A percentile compares a stretch with the other conserved stretches of the same genome.
Conservation (phyloP, 2,329 filamentous ascomycete species). For the Teratosphaeriaceae sp. region DNA sequence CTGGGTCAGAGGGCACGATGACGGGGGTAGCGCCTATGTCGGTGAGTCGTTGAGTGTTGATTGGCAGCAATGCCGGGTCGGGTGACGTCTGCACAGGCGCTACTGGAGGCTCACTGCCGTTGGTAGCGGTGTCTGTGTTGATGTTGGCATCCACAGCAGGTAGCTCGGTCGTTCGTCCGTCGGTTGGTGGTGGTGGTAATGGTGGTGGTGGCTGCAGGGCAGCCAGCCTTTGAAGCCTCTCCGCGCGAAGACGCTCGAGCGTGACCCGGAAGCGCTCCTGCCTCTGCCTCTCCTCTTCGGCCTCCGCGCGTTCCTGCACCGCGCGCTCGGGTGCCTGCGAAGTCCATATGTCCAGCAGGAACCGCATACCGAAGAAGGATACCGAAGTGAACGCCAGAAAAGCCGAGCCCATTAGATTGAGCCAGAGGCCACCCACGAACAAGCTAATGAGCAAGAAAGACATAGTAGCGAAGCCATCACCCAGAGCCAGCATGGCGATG, state of each 20-base stretch:
- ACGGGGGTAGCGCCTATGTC: constrained; percentile 46
- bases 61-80: constrained; percentile 44
- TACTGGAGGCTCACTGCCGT: not conserved
- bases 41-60: constrained; percentile 37
- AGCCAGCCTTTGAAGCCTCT: constrained; percentile 12
- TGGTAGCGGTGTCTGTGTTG: not conserved
- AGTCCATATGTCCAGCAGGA: constrained; percentile 61
- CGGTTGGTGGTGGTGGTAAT: not conserved
- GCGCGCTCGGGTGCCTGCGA: constrained; percentile 50
- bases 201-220: too few species aligned
- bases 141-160: not conserved
- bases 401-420: constrained; percentile 49
- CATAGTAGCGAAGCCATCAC: constrained; percentile 54
- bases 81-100: constrained; percentile 13
- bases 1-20: constrained; percentile 55
- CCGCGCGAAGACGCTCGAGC: constrained; percentile 17
- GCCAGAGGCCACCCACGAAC: constrained; percentile 48
- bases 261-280: constrained; percentile 17
- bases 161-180: not conserved
- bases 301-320: constrained; percentile 37
- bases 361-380: constrained; percentile 57
- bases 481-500: constrained; percentile 54
- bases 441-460: constrained; percentile 49
- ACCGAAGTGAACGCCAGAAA: constrained; percentile 56
- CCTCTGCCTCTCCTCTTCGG: constrained; percentile 27